phyloP scores from a whole-genome alignment of 1,284 basidiomycete species.

The Leccinum pallidistipes region DNA sequence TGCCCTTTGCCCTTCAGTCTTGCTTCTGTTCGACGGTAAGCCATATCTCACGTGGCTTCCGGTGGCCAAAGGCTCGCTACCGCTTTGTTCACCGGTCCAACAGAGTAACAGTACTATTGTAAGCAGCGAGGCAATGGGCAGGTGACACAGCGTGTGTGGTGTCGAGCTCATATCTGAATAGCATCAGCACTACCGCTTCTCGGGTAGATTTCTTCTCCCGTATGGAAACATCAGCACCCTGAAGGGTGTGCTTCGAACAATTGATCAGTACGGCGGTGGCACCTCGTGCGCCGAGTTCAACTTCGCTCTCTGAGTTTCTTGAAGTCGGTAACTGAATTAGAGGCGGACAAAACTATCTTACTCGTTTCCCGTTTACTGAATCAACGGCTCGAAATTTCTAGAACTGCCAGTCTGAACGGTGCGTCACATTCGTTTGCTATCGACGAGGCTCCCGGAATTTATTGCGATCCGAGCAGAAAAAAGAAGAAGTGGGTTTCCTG shows the following conservation, averaged over 20 bases:
- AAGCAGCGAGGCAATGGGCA: background rate
- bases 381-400: background rate
- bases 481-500: background rate
- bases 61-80: background rate
- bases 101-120: background rate
- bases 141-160: background rate
- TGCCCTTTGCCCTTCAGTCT: background rate
- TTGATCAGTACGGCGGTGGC: background rate
- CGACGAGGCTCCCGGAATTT: background rate
- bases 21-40: background rate
- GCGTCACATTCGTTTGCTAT: background rate
- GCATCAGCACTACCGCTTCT: background rate
- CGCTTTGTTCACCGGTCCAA: background rate
- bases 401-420: background rate
- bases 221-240: background rate
- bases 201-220: background rate
- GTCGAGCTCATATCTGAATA: background rate
- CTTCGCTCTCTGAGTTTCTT: background rate
- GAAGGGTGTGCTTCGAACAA: too few species aligned
- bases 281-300: background rate
- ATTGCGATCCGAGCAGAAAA: background rate
- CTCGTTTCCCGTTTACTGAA: background rate
- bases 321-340: background rate
- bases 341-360: background rate
- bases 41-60: background rate